These are phyloP conservation scores for Trichoderma sp. DNA, from an alignment of 2,329 filamentous ascomycete genomes.

Conservation along the genomic window DNA sequence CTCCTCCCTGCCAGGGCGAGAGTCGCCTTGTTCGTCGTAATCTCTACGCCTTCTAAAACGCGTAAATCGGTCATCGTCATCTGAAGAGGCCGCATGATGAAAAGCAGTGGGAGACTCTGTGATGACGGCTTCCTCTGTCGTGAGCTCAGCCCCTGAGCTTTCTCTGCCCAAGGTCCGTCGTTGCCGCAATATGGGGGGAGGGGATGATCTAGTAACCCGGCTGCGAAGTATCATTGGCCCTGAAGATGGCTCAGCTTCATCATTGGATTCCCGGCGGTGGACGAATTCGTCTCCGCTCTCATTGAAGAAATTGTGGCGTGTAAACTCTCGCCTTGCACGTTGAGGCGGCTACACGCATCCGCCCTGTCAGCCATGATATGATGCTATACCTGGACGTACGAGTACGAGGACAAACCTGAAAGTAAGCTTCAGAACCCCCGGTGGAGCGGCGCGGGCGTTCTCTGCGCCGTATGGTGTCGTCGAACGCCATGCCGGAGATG, in stretches of 20 bases:
- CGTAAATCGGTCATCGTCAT: background rate
- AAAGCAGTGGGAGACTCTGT: background rate
- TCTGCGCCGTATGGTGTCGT: constrained; percentile 4
- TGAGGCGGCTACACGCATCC: background rate
- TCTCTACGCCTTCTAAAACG: background rate
- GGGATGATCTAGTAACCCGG: background rate
- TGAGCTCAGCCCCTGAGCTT: background rate
- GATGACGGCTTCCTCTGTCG: background rate
- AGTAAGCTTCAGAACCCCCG: background rate
- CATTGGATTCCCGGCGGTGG: background rate
- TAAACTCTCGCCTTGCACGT: background rate
- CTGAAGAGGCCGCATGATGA: background rate
- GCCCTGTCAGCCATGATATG: background rate
- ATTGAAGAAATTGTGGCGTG: background rate
- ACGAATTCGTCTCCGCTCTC: background rate
- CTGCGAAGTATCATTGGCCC: background rate
- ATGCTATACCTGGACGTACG: background rate
- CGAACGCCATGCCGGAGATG: constrained; percentile 1
- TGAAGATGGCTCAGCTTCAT: background rate
- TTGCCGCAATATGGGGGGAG: background rate
- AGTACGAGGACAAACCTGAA: background rate
- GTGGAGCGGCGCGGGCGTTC: constrained; percentile 8
- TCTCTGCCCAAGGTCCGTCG: background rate
- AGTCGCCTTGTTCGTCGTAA: background rate
- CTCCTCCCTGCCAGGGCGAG: background rate